Evolutionary conservation across 2,329 filamentous ascomycete genomes (phyloP), one percentile per base, ranked within the genome.

Genomic region (Fusarium pseudonygamai): DNA sequence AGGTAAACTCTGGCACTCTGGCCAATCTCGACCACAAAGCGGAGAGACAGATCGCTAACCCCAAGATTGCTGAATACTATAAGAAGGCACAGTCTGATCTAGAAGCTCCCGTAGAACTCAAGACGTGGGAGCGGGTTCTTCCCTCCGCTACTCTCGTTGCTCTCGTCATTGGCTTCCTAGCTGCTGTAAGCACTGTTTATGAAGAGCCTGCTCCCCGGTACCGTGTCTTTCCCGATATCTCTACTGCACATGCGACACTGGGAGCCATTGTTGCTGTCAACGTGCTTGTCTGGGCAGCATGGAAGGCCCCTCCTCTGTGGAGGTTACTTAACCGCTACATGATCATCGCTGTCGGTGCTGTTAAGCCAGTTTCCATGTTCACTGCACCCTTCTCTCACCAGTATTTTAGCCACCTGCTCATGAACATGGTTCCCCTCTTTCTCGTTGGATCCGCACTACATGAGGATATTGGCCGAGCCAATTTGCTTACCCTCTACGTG

Each of bases 351-450:
- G 86, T 92, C 12, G 92, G 89, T 12, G 90, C 90, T 58, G 92
- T 93, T 14, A 87, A 87, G 70, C 87, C 92, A 8, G 65, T 89
- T 26, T 87, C 88, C 71, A 80, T 93, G 69, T 77, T 96, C 34
- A 89, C 89, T 39, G 89, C 89, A 73, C 83, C 89, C 56, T 93
- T 95, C 83, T 93, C 91, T 26, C 93, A 96, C 83, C 88, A 92
- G 60, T 83, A 81, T 7, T 73, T 90, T 24, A 77, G 81, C 52
- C 93, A 96, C 80, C 79, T 93, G 42, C 67, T 85, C 30, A 79
- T 85, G 46, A 96, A 96, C 82, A 90, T 93, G 88, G 75, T 87
- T 14, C 83, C 88, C 45, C 84, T 96, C 9, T 91, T 87, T 84
- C 84, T 93, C 77, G 85, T 94, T 24, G 93, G 93, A 30, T 87